Conservation (phyloP, 257 asterid species). For the Asclepias syriaca region DNA sequence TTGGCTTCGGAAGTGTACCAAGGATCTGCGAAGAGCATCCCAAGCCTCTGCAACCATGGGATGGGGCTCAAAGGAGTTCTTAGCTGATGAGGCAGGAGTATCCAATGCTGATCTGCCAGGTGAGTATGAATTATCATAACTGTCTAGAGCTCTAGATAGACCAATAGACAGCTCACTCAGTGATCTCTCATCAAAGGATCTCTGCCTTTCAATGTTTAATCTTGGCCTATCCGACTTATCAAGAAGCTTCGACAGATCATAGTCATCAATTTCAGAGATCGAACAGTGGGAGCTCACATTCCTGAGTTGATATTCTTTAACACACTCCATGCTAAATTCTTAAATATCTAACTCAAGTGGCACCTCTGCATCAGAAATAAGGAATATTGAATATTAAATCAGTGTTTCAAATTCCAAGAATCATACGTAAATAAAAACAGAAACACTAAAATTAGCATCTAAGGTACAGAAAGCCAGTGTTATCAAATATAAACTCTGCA, state of each 20-base stretch:
- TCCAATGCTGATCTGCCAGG: conserved; percentile 57
- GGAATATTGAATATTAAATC: not conserved
- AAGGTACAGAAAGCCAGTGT: not conserved
- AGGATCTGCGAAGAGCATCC: conserved; percentile 66
- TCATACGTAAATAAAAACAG: not conserved
- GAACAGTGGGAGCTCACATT: conserved; percentile 61
- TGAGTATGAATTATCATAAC: conserved; percentile 45
- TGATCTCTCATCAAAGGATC: conserved; percentile 73
- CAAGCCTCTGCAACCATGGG: conserved; percentile 84
- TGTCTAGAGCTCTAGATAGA: conserved; percentile 46
- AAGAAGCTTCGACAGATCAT: conserved; percentile 55
- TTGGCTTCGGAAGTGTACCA: conserved; percentile 63
- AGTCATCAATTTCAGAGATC: conserved; percentile 55
- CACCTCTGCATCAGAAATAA: conserved; percentile 20
- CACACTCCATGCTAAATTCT: conserved; percentile 30
- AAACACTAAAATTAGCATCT: not conserved
- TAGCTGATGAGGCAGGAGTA: conserved; percentile 54
- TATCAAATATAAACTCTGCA: not conserved
- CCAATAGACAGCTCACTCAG: conserved; percentile 65
- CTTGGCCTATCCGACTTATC: conserved; percentile 62
- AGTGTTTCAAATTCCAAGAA: not conserved
- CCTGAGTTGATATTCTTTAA: conserved; percentile 36
- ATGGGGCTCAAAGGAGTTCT: conserved; percentile 73
- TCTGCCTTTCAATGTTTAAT: conserved; percentile 57
- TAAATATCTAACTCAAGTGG: conserved; percentile 17